Evolutionary conservation across 192 early-diverging fungal species (phyloP).

Genomic region (Coemansia sp.): DNA sequence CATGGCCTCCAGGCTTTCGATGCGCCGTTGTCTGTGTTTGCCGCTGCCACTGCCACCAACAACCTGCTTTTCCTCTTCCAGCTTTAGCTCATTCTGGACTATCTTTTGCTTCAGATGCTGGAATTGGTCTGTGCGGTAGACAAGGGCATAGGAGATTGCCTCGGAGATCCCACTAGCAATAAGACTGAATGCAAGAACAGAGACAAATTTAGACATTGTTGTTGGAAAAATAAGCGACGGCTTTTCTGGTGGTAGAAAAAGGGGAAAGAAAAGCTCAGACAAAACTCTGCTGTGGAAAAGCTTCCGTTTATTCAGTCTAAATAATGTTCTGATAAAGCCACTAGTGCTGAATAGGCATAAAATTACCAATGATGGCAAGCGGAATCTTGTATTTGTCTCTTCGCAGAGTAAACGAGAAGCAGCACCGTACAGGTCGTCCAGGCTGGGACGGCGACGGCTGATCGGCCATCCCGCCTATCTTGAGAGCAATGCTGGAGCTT

Average conservation of each 20-base stretch:
- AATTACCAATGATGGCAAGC: slow-evolving; percentile 70
- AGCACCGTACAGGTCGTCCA: slow-evolving; percentile 66
- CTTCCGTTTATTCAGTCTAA: background rate
- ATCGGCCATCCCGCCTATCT: slow-evolving; percentile 22
- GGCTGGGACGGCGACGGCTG: slow-evolving; percentile 45
- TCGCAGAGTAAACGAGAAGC: slow-evolving; percentile 94
- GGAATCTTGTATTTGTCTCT: slow-evolving; percentile 93
- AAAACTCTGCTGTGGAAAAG: background rate
- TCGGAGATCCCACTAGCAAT: slow-evolving; percentile 38
- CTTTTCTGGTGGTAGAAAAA: background rate
- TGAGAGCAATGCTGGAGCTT: slow-evolving; percentile 24
- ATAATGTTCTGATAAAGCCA: background rate
- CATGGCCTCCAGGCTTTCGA: slow-evolving; percentile 44
- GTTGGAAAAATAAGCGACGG: background rate
- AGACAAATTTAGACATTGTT: slow-evolving; percentile 36
- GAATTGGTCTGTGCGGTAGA: slow-evolving; percentile 46
- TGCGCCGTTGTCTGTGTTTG: slow-evolving; percentile 50
- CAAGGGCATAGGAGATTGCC: slow-evolving; percentile 45
- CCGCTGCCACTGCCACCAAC: slow-evolving; percentile 25
- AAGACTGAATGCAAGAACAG: slow-evolving; percentile 36
- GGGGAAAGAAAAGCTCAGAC: slow-evolving; percentile 9
- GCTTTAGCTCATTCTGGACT: slow-evolving; percentile 32
- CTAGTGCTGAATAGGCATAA: slow-evolving; percentile 57
- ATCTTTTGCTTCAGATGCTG: slow-evolving; percentile 49
- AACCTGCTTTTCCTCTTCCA: slow-evolving; percentile 34